Conservation (phyloP, 2,329 filamentous ascomycete genomes). For the Pyrenochaeta sp. region DNA sequence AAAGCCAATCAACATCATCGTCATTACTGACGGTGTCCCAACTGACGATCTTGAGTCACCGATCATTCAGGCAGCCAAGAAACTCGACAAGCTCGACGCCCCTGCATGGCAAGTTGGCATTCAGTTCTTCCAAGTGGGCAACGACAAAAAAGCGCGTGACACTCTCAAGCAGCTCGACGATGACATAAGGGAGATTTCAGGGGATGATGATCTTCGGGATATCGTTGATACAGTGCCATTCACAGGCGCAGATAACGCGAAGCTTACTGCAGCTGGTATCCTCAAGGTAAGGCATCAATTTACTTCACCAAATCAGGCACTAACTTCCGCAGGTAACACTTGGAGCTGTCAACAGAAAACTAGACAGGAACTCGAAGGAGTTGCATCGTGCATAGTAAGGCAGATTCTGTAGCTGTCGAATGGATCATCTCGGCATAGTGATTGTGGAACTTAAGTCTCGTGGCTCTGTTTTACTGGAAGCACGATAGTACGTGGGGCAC, state of each 20-base stretch:
- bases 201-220: slow-evolving; percentile 70
- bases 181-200: slow-evolving; percentile 62
- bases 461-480: background rate
- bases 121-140: slow-evolving; percentile 95
- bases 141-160: slow-evolving; percentile 68
- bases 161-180: slow-evolving; percentile 80
- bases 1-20: slow-evolving; percentile 88
- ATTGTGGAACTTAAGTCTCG: background rate
- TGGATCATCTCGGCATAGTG: background rate
- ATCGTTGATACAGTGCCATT: slow-evolving; percentile 93
- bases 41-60: slow-evolving; percentile 76
- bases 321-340: too few species aligned
- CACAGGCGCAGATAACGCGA: slow-evolving; percentile 59
- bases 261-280: slow-evolving; percentile 73
- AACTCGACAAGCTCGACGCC: slow-evolving; percentile 73
- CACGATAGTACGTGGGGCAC: background rate
- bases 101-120: slow-evolving; percentile 85
- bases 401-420: background rate
- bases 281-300: too few species aligned
- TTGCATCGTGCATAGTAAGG: slow-evolving; percentile 29
- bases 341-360: slow-evolving; percentile 73
- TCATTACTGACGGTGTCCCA: slow-evolving; percentile 87
- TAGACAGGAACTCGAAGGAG: slow-evolving; percentile 60
- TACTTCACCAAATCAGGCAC: too few species aligned
- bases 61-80: slow-evolving; percentile 71